These are phyloP conservation scores for Leccinum broughii DNA, from an alignment of 768 basidiomycete species.

Conservation along the genomic window DNA sequence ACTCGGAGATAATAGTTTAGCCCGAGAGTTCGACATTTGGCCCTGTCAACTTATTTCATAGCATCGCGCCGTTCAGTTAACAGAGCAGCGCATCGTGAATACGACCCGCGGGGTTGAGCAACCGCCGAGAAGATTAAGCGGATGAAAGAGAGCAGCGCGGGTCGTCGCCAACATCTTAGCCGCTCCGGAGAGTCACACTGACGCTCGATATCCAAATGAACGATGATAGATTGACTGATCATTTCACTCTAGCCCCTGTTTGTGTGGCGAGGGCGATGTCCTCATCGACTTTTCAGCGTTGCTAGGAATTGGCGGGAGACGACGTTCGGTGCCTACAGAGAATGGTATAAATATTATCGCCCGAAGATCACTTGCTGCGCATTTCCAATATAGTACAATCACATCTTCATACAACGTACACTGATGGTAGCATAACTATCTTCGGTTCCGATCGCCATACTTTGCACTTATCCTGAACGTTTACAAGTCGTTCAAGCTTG, in stretches of 20 bases:
- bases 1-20: too few relatives aligned
- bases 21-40: too few relatives aligned
- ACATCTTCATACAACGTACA: neutral
- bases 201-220: neutral
- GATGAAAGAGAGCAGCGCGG: conserved; percentile 56
- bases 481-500: too few relatives aligned
- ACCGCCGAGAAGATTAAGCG: conserved; percentile 35
- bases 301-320: neutral
- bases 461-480: neutral
- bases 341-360: neutral
- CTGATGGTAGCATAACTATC: neutral
- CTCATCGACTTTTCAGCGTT: neutral
- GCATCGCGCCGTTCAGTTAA: too few relatives aligned
- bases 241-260: too few relatives aligned
- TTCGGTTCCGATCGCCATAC: neutral
- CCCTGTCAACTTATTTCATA: too few relatives aligned
- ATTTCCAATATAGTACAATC: neutral
- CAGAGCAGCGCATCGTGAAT: too few relatives aligned
- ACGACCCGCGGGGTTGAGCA: too few relatives aligned
- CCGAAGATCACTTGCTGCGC: too few relatives aligned
- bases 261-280: neutral
- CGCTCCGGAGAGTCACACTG: conserved; percentile 25
- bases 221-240: too few relatives aligned
- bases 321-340: too few relatives aligned
- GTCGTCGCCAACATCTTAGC: conserved; percentile 47